Percentiles rank a stretch among this genome's conserved stretches.
Conservation (phyloP, 2,329 filamentous ascomycete genomes). For the Dactylonectria estremocensis region DNA sequence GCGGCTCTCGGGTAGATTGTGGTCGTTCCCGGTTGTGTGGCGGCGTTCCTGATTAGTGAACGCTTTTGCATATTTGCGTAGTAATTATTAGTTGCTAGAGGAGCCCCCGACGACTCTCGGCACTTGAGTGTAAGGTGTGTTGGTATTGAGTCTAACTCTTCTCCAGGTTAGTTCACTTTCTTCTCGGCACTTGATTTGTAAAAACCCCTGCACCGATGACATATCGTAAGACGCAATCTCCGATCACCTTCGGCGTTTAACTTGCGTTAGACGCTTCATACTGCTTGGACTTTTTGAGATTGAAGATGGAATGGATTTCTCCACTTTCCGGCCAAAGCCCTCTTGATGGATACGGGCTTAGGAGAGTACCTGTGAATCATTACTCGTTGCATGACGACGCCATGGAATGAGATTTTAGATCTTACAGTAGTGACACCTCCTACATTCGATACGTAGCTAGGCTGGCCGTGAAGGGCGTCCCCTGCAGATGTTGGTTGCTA, state of each 20-base stretch:
- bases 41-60: neutral
- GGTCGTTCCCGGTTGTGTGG: neutral
- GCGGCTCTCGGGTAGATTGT: neutral
- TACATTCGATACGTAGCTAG: neutral
- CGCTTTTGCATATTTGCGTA: too few relatives aligned
- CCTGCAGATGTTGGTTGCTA: too few relatives aligned
- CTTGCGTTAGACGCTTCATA: neutral
- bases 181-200: neutral
- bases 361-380: too few relatives aligned
- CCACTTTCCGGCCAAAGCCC: too few relatives aligned
- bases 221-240: neutral
- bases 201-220: neutral
- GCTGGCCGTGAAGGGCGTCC: neutral
- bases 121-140: neutral
- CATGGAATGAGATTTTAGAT: neutral
- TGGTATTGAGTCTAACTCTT: too few relatives aligned
- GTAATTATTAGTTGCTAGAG: too few relatives aligned
- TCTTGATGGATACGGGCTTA: too few relatives aligned
- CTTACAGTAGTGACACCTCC: neutral
- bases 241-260: neutral
- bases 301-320: neutral
- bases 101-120: neutral
- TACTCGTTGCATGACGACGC: neutral
- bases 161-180: too few relatives aligned
- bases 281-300: neutral